Conservation (phyloP, 768 basidiomycete species). For the Dendrothele bispora region DNA sequence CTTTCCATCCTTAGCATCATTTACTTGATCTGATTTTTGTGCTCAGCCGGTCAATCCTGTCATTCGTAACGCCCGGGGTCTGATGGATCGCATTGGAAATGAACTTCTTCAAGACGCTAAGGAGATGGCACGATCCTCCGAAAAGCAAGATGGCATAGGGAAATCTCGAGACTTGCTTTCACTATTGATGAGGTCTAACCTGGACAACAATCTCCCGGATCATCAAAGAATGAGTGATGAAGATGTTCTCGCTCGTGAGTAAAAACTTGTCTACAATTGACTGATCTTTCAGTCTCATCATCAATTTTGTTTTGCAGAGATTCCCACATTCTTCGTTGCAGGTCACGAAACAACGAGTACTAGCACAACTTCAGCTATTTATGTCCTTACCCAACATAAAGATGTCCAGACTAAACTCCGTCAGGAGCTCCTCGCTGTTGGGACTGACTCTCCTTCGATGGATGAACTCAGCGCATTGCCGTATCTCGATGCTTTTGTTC, state of each 20-base stretch:
- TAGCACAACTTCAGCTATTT: constrained; percentile 43
- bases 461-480: constrained; percentile 49
- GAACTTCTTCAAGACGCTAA: constrained; percentile 40
- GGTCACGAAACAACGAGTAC: constrained; percentile 26
- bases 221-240: constrained; percentile 42
- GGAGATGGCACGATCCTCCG: too few relatives aligned
- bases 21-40: constrained; percentile 18
- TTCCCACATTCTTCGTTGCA: constrained; percentile 41
- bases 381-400: constrained; percentile 35
- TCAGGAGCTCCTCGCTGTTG: constrained; percentile 38
- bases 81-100: constrained; percentile 37
- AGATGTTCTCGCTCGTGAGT: constrained; percentile 36
- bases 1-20: neutral
- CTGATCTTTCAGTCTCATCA: neutral
- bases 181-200: constrained; percentile 47
- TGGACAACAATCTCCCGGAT: constrained; percentile 45
- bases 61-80: constrained; percentile 19
- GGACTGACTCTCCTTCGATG: constrained; percentile 45
- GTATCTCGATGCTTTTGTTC: constrained; percentile 49
- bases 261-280: neutral
- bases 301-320: constrained; percentile 23
- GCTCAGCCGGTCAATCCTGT: too few relatives aligned
- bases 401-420: constrained; percentile 43
- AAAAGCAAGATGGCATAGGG: constrained; percentile 12
- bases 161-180: constrained; percentile 46